A percentile compares a stretch with the other conserved stretches of the same genome.
Evolutionary conservation across 2,329 filamentous ascomycete genomes (phyloP).

Genomic region (Cladobotryum protrusum): DNA sequence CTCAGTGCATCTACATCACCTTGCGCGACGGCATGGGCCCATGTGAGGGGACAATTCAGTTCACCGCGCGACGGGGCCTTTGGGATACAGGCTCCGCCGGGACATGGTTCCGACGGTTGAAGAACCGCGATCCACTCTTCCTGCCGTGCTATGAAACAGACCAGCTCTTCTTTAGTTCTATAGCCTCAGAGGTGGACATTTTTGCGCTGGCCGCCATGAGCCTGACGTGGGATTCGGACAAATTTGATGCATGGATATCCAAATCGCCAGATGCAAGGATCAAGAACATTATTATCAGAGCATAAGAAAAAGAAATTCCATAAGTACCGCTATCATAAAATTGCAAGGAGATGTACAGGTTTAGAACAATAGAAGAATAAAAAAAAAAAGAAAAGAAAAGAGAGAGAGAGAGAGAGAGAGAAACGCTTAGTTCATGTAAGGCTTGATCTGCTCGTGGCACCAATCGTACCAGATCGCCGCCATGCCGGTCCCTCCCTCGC

Average conservation of each 20-base stretch:
- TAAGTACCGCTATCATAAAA: no score
- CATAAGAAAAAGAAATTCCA: no score
- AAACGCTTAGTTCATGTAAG: conserved; percentile 1
- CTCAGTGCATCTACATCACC: conserved; percentile 13
- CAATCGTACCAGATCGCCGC: conserved; percentile 8
- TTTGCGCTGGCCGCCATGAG: conserved; percentile 6
- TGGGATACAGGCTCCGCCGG: conserved; percentile 21
- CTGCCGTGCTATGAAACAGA: background rate
- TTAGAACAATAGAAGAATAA: no score
- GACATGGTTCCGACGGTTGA: conserved; percentile 16
- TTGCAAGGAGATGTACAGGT: no score
- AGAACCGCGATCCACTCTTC: conserved; percentile 11
- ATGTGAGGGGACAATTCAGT: conserved; percentile 18
- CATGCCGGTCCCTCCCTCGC: conserved; percentile 8
- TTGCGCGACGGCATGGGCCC: conserved; percentile 11
- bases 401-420: no score
- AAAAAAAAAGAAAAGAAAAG: no score
- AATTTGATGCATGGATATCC: conserved; percentile 8
- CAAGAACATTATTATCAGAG: background rate
- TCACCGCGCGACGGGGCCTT: conserved; percentile 20
- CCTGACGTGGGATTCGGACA: conserved; percentile 7
- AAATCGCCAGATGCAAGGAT: background rate
- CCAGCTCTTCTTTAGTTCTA: background rate
- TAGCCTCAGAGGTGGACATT: background rate
- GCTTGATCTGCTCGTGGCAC: conserved; percentile 4